These are phyloP conservation scores for Sarcodon sp. DNA, from an alignment of 768 basidiomycete genomes.

Conservation along the genomic window DNA sequence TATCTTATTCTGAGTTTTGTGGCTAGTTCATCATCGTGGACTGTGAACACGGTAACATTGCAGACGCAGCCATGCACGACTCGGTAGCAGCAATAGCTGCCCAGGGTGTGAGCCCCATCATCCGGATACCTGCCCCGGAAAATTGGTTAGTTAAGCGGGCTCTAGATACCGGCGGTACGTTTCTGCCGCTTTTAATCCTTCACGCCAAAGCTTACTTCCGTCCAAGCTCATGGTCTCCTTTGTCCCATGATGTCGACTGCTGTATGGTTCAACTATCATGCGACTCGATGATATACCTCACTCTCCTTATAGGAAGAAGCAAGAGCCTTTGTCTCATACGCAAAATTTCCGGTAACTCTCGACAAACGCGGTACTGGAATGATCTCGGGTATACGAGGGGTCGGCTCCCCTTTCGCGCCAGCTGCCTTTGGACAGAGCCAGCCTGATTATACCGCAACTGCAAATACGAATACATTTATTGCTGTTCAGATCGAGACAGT, in stretches of 20 bases:
- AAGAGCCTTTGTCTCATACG: neutral
- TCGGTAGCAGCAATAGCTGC: neutral
- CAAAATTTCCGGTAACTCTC: neutral
- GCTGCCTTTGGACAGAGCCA: constrained; percentile 38
- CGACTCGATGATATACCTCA: neutral
- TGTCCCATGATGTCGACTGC: neutral
- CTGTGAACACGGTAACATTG: neutral
- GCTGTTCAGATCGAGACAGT: constrained; percentile 30
- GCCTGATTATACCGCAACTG: constrained; percentile 37
- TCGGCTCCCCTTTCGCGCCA: constrained; percentile 53
- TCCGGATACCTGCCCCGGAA: constrained; percentile 5
- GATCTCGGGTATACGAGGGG: constrained; percentile 39
- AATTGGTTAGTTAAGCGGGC: neutral
- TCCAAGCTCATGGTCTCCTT: neutral
- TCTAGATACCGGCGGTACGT: neutral
- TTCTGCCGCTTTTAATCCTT: no score
- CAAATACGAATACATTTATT: constrained; percentile 24
- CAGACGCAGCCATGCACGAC: neutral
- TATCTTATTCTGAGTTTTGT: neutral
- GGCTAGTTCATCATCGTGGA: neutral
- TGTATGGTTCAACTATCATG: neutral
- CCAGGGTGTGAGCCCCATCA: neutral
- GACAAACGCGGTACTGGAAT: neutral
- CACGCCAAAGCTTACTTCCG: neutral
- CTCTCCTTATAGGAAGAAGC: neutral